Evolutionary conservation across 1,284 basidiomycete genomes (phyloP), one percentile per base, ranked within the genome.

Genomic region (Schizopora paradoxa): DNA sequence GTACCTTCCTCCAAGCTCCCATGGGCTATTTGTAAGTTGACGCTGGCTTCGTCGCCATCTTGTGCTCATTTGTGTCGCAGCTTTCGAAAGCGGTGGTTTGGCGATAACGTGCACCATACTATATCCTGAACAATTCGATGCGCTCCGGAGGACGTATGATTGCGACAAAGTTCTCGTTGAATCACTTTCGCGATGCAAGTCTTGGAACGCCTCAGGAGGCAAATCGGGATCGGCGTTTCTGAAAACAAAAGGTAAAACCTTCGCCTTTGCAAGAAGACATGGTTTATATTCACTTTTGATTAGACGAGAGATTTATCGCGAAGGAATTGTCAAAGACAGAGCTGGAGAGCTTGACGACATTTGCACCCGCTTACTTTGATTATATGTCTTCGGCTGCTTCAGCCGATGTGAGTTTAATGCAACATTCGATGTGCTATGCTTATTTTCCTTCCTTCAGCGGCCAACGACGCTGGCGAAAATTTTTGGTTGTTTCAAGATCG

Each of bases 41-140:
- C 32, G 14, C 8, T 14, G 29, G 32, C 13, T 27, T 38, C 22
- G 2, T 5, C 28, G 22, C 26, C 11, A 22, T 34, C 3, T 29
- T 18, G 13, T 27, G 21, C 11, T 39, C 7, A 32, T 45, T 64
- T 23, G 41, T 26, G 28, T 21, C 51, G 37, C 48, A 93, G 91
- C 88, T 16, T 91, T 93, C 58, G 90, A 93, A 61, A 90, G 88
- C 52, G 87, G 87, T 23, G 87, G 87, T n/a, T 70, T 91, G 43
- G 91, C 86, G n/a, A 92, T 96, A 56, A 91, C 91, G 58, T 98
- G 94, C 63, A 91, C 92, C 3, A 86, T 98, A 53, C 79, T 99
- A 46, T 98, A 93, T 62, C 92, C 94, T 0, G 93, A 99, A 63
- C 93, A 98, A 62, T 99, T 99, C 56, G 94, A 98, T 57, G 91